Conservation (phyloP, 2,329 filamentous ascomycete species). For the Fusarium praegraminearum region DNA sequence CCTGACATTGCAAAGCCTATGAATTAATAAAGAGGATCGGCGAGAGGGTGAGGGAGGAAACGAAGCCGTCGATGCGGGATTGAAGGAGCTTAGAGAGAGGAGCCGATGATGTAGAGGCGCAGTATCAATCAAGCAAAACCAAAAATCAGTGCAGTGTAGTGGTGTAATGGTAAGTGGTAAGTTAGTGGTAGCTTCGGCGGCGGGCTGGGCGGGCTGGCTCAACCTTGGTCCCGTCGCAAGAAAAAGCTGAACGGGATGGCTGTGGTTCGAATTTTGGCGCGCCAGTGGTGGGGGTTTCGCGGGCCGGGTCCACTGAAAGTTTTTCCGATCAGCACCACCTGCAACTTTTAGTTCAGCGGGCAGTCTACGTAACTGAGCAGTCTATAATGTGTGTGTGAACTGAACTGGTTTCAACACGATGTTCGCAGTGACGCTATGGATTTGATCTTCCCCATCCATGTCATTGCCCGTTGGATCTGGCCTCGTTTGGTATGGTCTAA, state of each 20-base stretch:
- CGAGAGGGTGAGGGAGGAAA: conserved; percentile 41
- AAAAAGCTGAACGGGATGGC: conserved; percentile 49
- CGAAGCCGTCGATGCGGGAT: conserved; percentile 46
- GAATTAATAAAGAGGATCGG: conserved; percentile 42
- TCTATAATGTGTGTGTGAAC: background rate
- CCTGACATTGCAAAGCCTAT: conserved; percentile 56
- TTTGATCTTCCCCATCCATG: conserved; percentile 1
- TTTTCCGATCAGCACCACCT: conserved; percentile 44
- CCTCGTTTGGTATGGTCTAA: background rate
- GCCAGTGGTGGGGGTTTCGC: conserved; percentile 33
- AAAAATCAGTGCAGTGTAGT: conserved; percentile 9
- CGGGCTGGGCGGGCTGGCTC: conserved; percentile 38
- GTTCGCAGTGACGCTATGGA: conserved; percentile 8
- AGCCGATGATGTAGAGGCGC: conserved; percentile 53
- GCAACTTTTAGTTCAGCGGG: conserved; percentile 13
- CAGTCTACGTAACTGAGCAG: conserved; percentile 1
- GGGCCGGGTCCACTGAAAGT: conserved; percentile 47
- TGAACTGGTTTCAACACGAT: conserved; percentile 2
- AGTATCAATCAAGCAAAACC: conserved; percentile 36
- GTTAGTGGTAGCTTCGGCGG: conserved; percentile 47
- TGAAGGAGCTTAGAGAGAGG: conserved; percentile 43
- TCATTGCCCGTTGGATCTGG: background rate
- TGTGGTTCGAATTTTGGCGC: conserved; percentile 49
- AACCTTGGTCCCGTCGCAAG: conserved; percentile 48
- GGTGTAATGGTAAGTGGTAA: conserved; percentile 3